Percentiles rank a stretch among this genome's conserved stretches.
Evolutionary conservation across 2,329 filamentous ascomycete genomes (phyloP).

Genomic region (Exophiala spinifera): DNA sequence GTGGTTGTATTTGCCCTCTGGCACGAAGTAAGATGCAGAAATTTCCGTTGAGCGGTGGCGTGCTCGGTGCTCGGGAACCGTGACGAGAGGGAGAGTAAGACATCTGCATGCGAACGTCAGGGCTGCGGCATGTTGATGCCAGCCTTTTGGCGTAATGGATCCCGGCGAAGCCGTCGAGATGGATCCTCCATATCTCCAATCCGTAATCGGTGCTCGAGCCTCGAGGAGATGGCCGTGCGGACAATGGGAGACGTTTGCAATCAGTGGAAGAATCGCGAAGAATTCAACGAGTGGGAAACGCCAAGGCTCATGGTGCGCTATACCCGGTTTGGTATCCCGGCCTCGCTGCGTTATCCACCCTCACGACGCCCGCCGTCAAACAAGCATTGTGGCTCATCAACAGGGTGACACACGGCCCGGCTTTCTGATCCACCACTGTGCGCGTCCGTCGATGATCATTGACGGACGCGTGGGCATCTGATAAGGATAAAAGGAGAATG

Average conservation of each 20-base stretch:
- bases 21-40: background rate
- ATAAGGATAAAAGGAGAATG: too few relatives aligned
- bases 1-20: background rate
- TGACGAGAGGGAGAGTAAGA: background rate
- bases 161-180: background rate
- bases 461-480: too few relatives aligned
- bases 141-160: background rate
- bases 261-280: background rate
- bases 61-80: background rate
- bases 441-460: too few relatives aligned
- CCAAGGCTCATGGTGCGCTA: background rate
- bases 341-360: conserved; percentile 49
- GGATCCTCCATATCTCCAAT: background rate
- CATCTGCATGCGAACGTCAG: background rate
- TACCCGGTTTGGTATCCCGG: background rate
- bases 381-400: too few relatives aligned
- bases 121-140: too few relatives aligned
- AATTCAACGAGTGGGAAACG: background rate
- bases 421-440: too few relatives aligned
- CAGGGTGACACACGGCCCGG: too few relatives aligned
- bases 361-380: too few relatives aligned
- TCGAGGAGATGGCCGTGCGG: background rate
- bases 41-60: conserved; percentile 1
- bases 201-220: background rate
- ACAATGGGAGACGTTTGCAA: background rate